Evolutionary conservation across 1,139 yeast species (phyloP).

Genomic region (Hyphopichia khmerensis): DNA sequence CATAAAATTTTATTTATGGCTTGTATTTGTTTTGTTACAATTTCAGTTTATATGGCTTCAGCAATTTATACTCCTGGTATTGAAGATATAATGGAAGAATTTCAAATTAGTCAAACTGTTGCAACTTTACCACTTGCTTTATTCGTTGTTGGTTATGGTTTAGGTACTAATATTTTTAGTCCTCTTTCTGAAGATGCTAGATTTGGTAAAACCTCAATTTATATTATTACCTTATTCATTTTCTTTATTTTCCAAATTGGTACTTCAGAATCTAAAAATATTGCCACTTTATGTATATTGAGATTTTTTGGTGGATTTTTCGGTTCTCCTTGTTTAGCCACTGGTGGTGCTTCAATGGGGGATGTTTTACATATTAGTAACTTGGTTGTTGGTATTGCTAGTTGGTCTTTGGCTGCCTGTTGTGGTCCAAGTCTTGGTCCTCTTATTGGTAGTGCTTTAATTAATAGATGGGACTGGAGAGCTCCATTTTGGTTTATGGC

Average conservation of each 20-base stretch:
- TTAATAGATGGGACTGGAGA: conserved; percentile 31
- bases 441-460: conserved; percentile 31
- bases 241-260: conserved; percentile 35
- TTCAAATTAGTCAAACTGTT: conserved; percentile 20
- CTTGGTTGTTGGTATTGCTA: conserved; percentile 31
- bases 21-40: conserved; percentile 46
- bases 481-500: conserved; percentile 43
- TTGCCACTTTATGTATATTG: conserved; percentile 29
- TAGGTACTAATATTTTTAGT: conserved; percentile 39
- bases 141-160: conserved; percentile 40
- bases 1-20: conserved; percentile 38
- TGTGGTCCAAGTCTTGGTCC: conserved; percentile 41
- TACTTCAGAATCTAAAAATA: conserved; percentile 27
- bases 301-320: conserved; percentile 33
- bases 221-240: conserved; percentile 27
- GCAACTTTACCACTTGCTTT: conserved; percentile 35
- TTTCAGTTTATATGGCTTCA: conserved; percentile 58
- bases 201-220: conserved; percentile 52
- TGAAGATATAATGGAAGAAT: conserved; percentile 26
- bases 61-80: conserved; percentile 61
- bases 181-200: conserved; percentile 39
- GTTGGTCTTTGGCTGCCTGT: conserved; percentile 36
- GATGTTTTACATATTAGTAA: conserved; percentile 27
- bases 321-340: conserved; percentile 33
- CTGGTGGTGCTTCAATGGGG: conserved; percentile 34